Evolutionary conservation across 139 green algal species (phyloP), one percentile per base, ranked within the genome.

Genomic region (Raphidocelis subcapitata): DNA sequence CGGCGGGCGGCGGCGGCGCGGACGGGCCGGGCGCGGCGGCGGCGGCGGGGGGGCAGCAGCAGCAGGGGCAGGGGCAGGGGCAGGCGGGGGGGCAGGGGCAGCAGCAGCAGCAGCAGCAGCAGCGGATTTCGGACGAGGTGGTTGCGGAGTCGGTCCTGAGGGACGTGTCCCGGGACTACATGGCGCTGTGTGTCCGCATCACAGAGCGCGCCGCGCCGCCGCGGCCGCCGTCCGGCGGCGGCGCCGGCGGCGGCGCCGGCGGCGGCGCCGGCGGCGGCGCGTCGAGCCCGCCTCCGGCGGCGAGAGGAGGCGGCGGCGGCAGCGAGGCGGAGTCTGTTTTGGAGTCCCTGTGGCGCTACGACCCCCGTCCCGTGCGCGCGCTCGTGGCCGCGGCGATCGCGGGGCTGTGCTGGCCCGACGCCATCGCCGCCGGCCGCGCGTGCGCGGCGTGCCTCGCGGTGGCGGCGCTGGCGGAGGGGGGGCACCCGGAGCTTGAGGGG

Each of bases 351-450:
- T 49, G 90, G 41, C 35, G 63, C 4, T 31, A 59, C 15, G 74
- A 87, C 14, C 68, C 75, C 0, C 41, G 65, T n/a, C 67, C 77
- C 1, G 90, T 82, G 8, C 79, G 88, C 37, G 74, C 80, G 1
- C 74, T 79, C 1, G 72, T 89, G 35, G 67, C 61, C 8, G 84
- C 80, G 2, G 89, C 82, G 1, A 80, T 92, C 4, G 31, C 63
- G 4, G 91, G 83, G 15, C 80, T 96, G 67, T 81, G 71, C 65
- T 94, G 88, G 87, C 90, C 85, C 2, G 91, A 96, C 73, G 79
- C 77, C 55, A 5, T 15, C 23, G 24, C 55, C 21, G n/a, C 5
- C 55, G 56, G 55, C 41, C 62, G 44, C 41, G 49, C 29, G 61
- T 61, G n/a, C 37, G 35, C 67, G 52, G 26, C 62, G 20, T 31